These are phyloP conservation scores for Hyaloscypha finlandica DNA, from an alignment of 495 filamentous ascomycete genomes.

Conservation along the genomic window DNA sequence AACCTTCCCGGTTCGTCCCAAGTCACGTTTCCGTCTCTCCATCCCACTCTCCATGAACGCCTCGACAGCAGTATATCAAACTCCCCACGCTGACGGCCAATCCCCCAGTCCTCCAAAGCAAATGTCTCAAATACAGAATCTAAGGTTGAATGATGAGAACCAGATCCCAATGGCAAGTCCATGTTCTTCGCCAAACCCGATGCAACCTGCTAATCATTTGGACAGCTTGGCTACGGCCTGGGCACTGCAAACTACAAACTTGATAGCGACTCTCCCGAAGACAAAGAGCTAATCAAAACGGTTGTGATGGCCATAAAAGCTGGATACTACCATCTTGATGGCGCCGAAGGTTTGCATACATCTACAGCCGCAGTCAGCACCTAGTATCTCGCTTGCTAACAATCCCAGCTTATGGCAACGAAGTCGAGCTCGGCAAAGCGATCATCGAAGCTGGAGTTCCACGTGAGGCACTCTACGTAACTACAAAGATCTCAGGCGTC, in stretches of 20 bases:
- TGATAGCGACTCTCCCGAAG: slow-evolving; percentile 38
- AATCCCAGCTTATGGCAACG: slow-evolving; percentile 70
- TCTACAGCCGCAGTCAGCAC: background rate
- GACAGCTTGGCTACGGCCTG: slow-evolving; percentile 72
- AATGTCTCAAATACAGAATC: slow-evolving; percentile 36
- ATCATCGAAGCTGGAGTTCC: slow-evolving; percentile 68
- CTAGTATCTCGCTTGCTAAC: slow-evolving; percentile 7
- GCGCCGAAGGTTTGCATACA: slow-evolving; percentile 60
- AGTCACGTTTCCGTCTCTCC: slow-evolving; percentile 4
- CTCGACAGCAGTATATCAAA: slow-evolving; percentile 33
- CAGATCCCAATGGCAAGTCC: slow-evolving; percentile 66
- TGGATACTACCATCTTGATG: slow-evolving; percentile 77
- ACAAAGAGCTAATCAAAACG: slow-evolving; percentile 56
- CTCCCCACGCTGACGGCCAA: slow-evolving; percentile 23
- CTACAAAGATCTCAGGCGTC: slow-evolving; percentile 68
- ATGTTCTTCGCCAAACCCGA: background rate
- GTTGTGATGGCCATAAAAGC: slow-evolving; percentile 68
- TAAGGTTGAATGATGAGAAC: slow-evolving; percentile 73
- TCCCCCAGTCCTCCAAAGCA: slow-evolving; percentile 39
- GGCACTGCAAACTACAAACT: slow-evolving; percentile 41
- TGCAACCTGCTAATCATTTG: slow-evolving; percentile 1
- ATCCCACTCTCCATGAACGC: slow-evolving; percentile 38
- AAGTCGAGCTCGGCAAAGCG: slow-evolving; percentile 71
- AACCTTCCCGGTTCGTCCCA: background rate
- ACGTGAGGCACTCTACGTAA: slow-evolving; percentile 72